These are phyloP conservation scores for Phialophora expanda DNA, from an alignment of 2,329 filamentous ascomycete genomes.

Conservation along the genomic window DNA sequence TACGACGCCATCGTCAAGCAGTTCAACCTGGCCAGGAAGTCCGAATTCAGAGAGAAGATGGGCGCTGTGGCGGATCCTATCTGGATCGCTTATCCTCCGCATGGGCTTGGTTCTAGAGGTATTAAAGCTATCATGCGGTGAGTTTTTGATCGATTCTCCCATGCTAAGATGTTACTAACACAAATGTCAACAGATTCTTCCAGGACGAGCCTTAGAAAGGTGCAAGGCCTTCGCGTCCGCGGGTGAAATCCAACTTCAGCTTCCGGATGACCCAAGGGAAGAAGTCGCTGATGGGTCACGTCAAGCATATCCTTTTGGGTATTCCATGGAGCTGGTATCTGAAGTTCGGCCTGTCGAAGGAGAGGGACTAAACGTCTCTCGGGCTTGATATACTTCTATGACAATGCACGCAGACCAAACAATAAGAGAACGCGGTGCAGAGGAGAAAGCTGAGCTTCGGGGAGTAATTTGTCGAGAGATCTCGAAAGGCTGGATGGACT, in stretches of 20 bases:
- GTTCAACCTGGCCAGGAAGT: conserved; percentile 81
- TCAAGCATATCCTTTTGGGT: conserved; percentile 11
- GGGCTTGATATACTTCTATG: no score
- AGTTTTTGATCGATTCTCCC: no score
- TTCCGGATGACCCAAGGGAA: conserved; percentile 10
- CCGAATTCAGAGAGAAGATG: conserved; percentile 88
- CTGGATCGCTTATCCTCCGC: conserved; percentile 87
- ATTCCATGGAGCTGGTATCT: conserved; percentile 11
- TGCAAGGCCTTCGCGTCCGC: conserved; percentile 12
- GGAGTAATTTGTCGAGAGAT: neutral
- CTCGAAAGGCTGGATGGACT: neutral
- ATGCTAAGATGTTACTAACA: neutral
- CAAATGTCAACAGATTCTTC: conserved; percentile 30
- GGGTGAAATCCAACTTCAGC: conserved; percentile 5
- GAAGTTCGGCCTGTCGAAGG: neutral
- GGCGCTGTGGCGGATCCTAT: conserved; percentile 82
- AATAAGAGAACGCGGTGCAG: neutral
- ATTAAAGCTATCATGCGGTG: conserved; percentile 71
- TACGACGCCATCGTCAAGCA: conserved; percentile 83
- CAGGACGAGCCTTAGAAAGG: conserved; percentile 30
- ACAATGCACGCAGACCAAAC: neutral
- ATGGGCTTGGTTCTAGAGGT: conserved; percentile 80
- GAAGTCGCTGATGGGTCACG: conserved; percentile 4
- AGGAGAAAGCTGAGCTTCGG: neutral
- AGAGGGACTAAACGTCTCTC: neutral